Evolutionary conservation across 1,139 yeast species (phyloP).

Genomic region (Candida glucosophila): DNA sequence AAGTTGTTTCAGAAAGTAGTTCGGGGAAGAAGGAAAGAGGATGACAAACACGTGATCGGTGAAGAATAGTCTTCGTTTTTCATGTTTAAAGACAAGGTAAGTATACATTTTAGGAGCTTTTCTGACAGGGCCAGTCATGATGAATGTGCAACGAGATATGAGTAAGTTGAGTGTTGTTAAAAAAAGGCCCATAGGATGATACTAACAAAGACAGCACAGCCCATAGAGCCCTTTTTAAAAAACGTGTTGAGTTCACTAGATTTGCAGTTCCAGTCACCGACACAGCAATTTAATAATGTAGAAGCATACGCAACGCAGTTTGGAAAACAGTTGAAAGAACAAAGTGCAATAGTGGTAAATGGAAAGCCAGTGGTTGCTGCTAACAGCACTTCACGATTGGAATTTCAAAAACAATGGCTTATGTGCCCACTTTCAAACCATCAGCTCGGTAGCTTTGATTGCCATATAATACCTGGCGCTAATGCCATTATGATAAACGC

Average conservation of each 20-base stretch:
- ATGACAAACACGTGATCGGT: too few relatives aligned
- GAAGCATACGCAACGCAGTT: constrained; percentile 46
- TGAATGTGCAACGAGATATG: constrained; percentile 13
- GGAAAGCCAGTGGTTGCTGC: constrained; percentile 50
- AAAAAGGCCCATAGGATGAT: constrained; percentile 6
- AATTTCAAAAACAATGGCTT: constrained; percentile 61
- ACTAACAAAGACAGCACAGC: constrained; percentile 24
- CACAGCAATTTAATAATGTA: constrained; percentile 23
- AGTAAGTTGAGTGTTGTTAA: constrained; percentile 14
- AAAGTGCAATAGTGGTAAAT: constrained; percentile 49
- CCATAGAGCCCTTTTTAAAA: constrained; percentile 38
- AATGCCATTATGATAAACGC: constrained; percentile 46
- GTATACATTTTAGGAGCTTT: too few relatives aligned
- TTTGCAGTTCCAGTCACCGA: constrained; percentile 19
- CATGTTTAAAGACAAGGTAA: too few relatives aligned
- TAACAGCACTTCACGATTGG: constrained; percentile 37
- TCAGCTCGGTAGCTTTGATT: constrained; percentile 52
- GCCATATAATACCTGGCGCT: constrained; percentile 66
- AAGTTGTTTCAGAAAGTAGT: too few relatives aligned
- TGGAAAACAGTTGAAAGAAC: constrained; percentile 37
- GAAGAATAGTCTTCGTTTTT: too few relatives aligned
- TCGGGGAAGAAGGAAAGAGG: too few relatives aligned
- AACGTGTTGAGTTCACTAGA: constrained; percentile 31
- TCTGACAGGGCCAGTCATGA: too few relatives aligned
- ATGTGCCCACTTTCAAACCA: constrained; percentile 56